Percentiles rank a stretch among this genome's conserved stretches.
phyloP scores from a whole-genome alignment of 768 basidiomycete genomes.

The Lactarius hatsudake region DNA sequence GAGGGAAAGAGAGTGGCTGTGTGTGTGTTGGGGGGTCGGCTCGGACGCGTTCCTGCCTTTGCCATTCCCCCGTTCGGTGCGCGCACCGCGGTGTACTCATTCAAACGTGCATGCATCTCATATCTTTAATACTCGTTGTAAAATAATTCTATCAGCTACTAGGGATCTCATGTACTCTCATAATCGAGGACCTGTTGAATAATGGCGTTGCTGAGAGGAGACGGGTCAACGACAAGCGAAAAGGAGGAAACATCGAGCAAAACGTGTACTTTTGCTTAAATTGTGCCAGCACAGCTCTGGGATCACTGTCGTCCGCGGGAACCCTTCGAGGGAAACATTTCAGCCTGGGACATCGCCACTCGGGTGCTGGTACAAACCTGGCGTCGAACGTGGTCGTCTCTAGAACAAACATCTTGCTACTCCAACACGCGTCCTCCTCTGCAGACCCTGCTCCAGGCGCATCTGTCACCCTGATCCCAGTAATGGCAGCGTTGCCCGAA shows the following conservation, averaged over 20 bases:
- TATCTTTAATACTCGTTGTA: background rate
- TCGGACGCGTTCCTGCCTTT: constrained; percentile 24
- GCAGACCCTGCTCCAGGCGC: constrained; percentile 68
- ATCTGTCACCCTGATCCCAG: constrained; percentile 62
- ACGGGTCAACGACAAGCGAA: constrained; percentile 11
- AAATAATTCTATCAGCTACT: background rate
- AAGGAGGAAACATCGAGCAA: background rate
- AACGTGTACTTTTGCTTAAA: constrained; percentile 62
- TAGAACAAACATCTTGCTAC: constrained; percentile 73
- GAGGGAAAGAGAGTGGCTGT: constrained; percentile 27
- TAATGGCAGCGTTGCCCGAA: constrained; percentile 46
- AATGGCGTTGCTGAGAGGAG: constrained; percentile 44
- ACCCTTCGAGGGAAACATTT: constrained; percentile 6
- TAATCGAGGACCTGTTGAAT: constrained; percentile 60
- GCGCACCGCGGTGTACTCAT: background rate
- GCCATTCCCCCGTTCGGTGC: constrained; percentile 4
- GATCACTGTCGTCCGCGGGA: constrained; percentile 43
- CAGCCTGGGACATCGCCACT: background rate
- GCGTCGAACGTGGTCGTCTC: constrained; percentile 59
- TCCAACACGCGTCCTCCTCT: constrained; percentile 41
- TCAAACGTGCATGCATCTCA: background rate
- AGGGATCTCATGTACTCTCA: constrained; percentile 13
- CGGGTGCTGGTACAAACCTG: constrained; percentile 32
- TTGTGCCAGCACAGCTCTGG: constrained; percentile 51
- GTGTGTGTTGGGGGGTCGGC: constrained; percentile 22